phyloP scores from a whole-genome alignment of 805 yeast genomes.

The Nakazawaea sp. region DNA sequence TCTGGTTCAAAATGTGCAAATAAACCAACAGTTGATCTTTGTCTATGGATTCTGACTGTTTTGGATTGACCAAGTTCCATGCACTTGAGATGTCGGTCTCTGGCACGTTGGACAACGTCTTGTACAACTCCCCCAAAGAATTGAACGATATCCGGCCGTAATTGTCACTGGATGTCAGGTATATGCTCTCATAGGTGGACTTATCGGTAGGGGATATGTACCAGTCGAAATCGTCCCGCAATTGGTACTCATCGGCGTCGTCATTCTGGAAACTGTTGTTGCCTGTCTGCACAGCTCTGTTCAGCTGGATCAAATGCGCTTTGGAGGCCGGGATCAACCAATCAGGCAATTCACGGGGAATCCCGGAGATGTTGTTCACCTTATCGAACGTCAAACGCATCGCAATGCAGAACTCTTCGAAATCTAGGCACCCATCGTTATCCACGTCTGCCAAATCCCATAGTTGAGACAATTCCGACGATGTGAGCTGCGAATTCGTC shows the following conservation, averaged over 20 bases:
- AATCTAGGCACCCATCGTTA: slow-evolving; percentile 84
- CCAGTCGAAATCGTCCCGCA: slow-evolving; percentile 83
- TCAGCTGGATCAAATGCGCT: slow-evolving; percentile 79
- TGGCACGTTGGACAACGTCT: slow-evolving; percentile 70
- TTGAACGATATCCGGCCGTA: slow-evolving; percentile 78
- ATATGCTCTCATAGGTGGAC: slow-evolving; percentile 69
- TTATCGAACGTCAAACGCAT: slow-evolving; percentile 92
- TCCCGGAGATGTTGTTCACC: slow-evolving; percentile 51
- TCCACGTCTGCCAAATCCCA: slow-evolving; percentile 96
- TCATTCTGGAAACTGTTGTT: slow-evolving; percentile 21
- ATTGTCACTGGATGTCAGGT: slow-evolving; percentile 65
- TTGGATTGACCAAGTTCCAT: slow-evolving; percentile 94
- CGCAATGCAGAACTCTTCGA: slow-evolving; percentile 96
- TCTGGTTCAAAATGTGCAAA: slow-evolving; percentile 84
- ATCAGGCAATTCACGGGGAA: slow-evolving; percentile 74
- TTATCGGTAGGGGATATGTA: slow-evolving; percentile 89
- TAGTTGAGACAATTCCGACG: slow-evolving; percentile 68
- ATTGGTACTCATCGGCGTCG: slow-evolving; percentile 57
- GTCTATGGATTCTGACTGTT: slow-evolving; percentile 79
- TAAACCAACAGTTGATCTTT: slow-evolving; percentile 89
- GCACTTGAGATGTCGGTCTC: slow-evolving; percentile 80
- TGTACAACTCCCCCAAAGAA: slow-evolving; percentile 61
- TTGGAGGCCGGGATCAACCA: slow-evolving; percentile 94
- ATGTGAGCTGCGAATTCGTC: slow-evolving; percentile 79
- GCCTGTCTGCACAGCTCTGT: slow-evolving; percentile 47